Base-by-base conservation (phyloP, 2,329 filamentous ascomycete species). In the Colletotrichum sidae region DNA sequence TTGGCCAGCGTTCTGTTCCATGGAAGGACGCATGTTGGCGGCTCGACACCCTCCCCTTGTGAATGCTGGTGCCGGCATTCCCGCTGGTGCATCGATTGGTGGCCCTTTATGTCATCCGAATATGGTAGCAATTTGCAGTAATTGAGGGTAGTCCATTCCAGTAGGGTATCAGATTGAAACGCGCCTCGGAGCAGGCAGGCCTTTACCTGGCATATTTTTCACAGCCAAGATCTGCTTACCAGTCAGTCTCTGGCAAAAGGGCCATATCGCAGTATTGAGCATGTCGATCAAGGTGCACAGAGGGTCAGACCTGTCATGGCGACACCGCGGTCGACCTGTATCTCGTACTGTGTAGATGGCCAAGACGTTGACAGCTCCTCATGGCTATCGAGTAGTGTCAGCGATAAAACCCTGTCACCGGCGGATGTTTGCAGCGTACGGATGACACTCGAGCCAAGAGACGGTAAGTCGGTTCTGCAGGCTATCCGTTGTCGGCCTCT, bases 131-230 rank as follows among this genome's bases (percentile, higher is more conserved):
- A 51, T 34, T 46, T 34, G 33, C 41, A 41, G 41, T 41, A 38
- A 34, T 56, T 53, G 46, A 17, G 63, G 38, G 17, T n/a, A n/a
- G 37, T 49, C 47, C 58, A 57, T 63, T 62, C 63, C 63, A 57
- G 35, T 34, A 41, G 47, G 35, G 58, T 62, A 33, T 53, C 52
- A 53, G 33, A 38, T 45, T 63, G 58, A 65, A 62, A 65, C 63
- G 58, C 52, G 35, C 12, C n/a, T 6, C 44, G 11, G 37, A 12
- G 52, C 41, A 33, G 35, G 39, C 52, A 55, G 45, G 35, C 34
- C 25, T 45, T 33, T n/a, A 10, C 37, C 34, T 33, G 34, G 12
- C 13, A 17, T 34, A 37, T 47, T 39, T n/a, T 39, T 42, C 44
- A 25, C 37, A 38, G 52, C 52, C 58, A 53, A 38, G 41, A 49